Base-by-base conservation (phyloP, 2,329 filamentous ascomycete species). In the Lachnellula suecica region DNA sequence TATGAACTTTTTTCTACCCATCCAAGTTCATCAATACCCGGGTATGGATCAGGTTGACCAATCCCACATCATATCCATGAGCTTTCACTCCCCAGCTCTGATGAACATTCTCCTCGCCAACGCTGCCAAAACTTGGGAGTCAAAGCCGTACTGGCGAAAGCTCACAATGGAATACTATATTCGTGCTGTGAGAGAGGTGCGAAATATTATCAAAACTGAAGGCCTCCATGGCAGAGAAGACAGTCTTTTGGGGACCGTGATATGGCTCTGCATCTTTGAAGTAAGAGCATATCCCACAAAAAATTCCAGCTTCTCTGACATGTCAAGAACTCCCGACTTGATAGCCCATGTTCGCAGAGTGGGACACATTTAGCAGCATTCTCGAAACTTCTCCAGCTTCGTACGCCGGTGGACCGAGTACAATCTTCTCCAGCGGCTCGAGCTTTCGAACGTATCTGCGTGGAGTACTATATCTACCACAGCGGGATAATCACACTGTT, bases 381-480 rank as follows among this genome's bases (percentile, higher is more conserved):
- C 11, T 40, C 37, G 11, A 40, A 17, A 49, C 44, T 46, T 8
- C 44, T 46, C 23, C 24, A 23, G 4, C 44, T 31, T 15, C 44
- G 44, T 10, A 20, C 8, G 4, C 44, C 44, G 8, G 17, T 46
- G 24, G 44, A 46, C 23, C 44, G 44, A 2, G 20, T 24, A 34
- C 24, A 46, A n/a, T 46, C 44, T 22, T 31, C 44, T 35, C 25
- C 6, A n/a, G 25, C 44, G 5, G 22, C 27, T 35, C 44, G 24
- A 13, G 6, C 27, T 15, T 46, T 46, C 20, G 44, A 46, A 19
- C 44, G 44, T 6, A 23, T 46, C n/a, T 46, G 44, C 23, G 29
- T 46, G 4, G 44, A 46, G 29, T 46, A 31, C 15, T 46, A 17
- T 34, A 46, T 46, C 15, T 35, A 46, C 15, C 44, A 46, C 29